Base-by-base conservation (phyloP, 1,284 basidiomycete species). In the Salmacisia buchloeana region DNA sequence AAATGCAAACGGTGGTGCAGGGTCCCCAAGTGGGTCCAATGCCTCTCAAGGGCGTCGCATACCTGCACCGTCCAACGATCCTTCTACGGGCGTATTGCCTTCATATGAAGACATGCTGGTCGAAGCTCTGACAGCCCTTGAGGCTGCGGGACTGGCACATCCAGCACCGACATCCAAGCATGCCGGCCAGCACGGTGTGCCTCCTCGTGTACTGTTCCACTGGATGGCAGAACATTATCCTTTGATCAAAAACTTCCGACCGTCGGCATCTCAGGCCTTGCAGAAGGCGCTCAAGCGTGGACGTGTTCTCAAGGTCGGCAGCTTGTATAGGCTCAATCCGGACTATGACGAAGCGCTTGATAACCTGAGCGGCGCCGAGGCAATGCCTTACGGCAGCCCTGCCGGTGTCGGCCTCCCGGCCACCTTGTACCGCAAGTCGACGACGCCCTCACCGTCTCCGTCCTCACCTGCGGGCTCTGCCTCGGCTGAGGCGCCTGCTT, bases 231-330 rank as follows among this genome's bases (percentile, higher is more conserved):
- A 69, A 35, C 70, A 72, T 13, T 77, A 78, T 31, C 74, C 74
- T 21, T 69, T 78, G 36, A 72, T 66, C 62, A 75, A 75, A 43
- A 78, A 76, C 66, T 78, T 78, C 62, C 72, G 74, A 12, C 73
- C 77, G 5, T 78, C 77, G 3, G 77, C 77, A 4, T 71, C 72
- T 31, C 77, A 78, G 62, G 75, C 77, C 2, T 58, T 78, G 23
- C 74, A 77, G 54, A 78, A 77, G 59, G 75, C 77, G 18, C 71
- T 70, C 46, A 77, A 77, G 60, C 72, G 75, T 12, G 75, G 74
- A n/a, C 66, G 75, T 25, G 64, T 78, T 54, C 69, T 74, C 45
- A 78, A 76, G 63, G 67, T 66, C 1, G 77, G 77, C 49, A 71
- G 69, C 61, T 62, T 75, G 34, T 78, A 78, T 58, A 68, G 71